A percentile compares a stretch with the other conserved stretches of the same genome.
These are phyloP conservation scores for Xylariomycetidae sp. DNA, from an alignment of 2,329 filamentous ascomycete genomes.

Conservation along the genomic window DNA sequence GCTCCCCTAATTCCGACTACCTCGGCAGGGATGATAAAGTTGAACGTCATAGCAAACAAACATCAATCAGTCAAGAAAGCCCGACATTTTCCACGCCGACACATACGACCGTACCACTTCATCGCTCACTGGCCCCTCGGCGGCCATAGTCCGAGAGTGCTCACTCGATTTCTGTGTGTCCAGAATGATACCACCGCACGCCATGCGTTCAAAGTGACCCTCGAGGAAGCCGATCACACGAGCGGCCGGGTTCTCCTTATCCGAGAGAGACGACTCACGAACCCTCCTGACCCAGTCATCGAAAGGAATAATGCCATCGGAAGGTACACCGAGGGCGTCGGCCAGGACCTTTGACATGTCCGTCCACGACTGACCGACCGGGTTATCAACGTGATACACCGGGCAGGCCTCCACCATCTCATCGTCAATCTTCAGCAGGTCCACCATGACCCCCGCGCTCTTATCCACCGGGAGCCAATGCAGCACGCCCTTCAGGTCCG, in stretches of 20 bases:
- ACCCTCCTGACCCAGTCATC: slow-evolving; percentile 2
- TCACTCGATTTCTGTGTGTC: too few species aligned
- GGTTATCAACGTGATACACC: slow-evolving; percentile 13
- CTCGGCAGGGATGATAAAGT: too few species aligned
- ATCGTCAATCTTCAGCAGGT: slow-evolving; percentile 3
- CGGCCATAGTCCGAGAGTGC: too few species aligned
- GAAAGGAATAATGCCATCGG: background rate
- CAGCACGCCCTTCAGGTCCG: slow-evolving; percentile 10
- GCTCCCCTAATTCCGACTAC: too few species aligned
- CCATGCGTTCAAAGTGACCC: slow-evolving; percentile 8
- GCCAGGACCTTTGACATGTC: slow-evolving; percentile 1
- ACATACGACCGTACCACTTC: too few species aligned
- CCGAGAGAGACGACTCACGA: too few species aligned
- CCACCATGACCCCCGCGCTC: slow-evolving; percentile 2
- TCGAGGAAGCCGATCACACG: slow-evolving; percentile 6
- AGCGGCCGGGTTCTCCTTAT: background rate
- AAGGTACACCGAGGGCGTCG: slow-evolving; percentile 1
- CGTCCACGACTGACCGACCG: slow-evolving; percentile 9
- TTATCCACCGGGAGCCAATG: slow-evolving; percentile 11
- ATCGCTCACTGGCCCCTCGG: too few species aligned
- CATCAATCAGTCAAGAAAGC: too few species aligned
- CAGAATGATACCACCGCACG: slow-evolving; percentile 9
- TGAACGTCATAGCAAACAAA: too few species aligned
- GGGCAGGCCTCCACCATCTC: background rate
- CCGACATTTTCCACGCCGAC: too few species aligned